Conservation (phyloP, 2,329 filamentous ascomycete genomes). For the Fulvia fulva region DNA sequence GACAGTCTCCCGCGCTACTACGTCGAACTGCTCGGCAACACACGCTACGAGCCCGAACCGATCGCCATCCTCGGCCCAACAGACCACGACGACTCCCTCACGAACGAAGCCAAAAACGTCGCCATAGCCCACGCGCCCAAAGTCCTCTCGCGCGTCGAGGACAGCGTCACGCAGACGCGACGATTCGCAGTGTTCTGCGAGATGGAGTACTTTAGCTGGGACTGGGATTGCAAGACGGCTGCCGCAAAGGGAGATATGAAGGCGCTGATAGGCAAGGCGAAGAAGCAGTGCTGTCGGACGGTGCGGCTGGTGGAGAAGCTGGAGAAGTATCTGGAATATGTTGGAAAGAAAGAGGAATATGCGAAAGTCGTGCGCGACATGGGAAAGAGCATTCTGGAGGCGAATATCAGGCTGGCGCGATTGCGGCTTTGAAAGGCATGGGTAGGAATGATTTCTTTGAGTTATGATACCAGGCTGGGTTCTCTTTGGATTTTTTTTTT, state of each 20-base stretch:
- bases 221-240: slow-evolving; percentile 19
- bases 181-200: slow-evolving; percentile 16
- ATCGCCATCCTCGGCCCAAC: slow-evolving; percentile 19
- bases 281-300: slow-evolving; percentile 7
- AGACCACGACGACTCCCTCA: slow-evolving; percentile 4
- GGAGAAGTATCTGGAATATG: slow-evolving; percentile 16
- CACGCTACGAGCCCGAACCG: slow-evolving; percentile 21
- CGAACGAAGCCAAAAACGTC: slow-evolving; percentile 7
- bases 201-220: slow-evolving; percentile 20
- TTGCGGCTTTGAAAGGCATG: slow-evolving; percentile 5
- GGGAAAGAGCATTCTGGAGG: slow-evolving; percentile 8
- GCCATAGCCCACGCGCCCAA: slow-evolving; percentile 8
- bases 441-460: not conserved
- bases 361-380: slow-evolving; percentile 6
- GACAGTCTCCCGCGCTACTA: slow-evolving; percentile 15
- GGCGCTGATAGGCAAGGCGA: slow-evolving; percentile 11
- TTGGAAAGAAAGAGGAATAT: slow-evolving; percentile 6
- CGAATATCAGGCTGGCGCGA: slow-evolving; percentile 10
- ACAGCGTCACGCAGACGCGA: slow-evolving; percentile 13
- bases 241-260: slow-evolving; percentile 19
- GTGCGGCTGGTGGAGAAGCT: slow-evolving; percentile 11
- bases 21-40: slow-evolving; percentile 14
- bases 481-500: not conserved
- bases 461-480: not conserved
- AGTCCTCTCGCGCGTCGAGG: slow-evolving; percentile 13